Percentiles rank a stretch among this genome's conserved stretches.
phyloP scores from a whole-genome alignment of 202 grass and related monocot species.

The Bolboschoenoplectus hybrid region DNA sequence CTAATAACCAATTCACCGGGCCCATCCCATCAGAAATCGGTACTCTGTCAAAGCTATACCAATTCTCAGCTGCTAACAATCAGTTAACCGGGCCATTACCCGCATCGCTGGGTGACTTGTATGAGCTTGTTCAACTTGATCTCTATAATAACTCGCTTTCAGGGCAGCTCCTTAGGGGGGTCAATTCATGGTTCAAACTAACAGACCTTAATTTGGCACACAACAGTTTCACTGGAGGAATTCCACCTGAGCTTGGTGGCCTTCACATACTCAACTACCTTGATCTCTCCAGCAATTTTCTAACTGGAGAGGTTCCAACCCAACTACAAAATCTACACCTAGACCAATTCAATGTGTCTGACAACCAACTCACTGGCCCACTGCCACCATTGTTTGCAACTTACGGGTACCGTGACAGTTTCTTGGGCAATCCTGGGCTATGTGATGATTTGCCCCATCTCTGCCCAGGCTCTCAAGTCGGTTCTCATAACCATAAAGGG shows the following conservation, averaged over 20 bases:
- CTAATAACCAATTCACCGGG: constrained; percentile 59
- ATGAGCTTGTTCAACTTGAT: constrained; percentile 45
- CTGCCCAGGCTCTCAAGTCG: constrained; percentile 29
- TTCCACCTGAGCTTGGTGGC: constrained; percentile 58
- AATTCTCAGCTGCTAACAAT: constrained; percentile 56
- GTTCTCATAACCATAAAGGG: not conserved
- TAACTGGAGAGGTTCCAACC: constrained; percentile 59
- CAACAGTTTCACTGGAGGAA: constrained; percentile 52
- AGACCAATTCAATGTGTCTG: constrained; percentile 70
- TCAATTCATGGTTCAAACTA: constrained; percentile 60
- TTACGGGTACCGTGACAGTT: constrained; percentile 39
- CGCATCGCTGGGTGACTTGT: constrained; percentile 17
- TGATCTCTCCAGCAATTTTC: constrained; percentile 61
- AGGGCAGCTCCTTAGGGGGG: constrained; percentile 53
- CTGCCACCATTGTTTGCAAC: constrained; percentile 45
- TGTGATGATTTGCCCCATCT: constrained; percentile 42
- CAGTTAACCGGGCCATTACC: constrained; percentile 56
- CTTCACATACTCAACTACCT: constrained; percentile 73
- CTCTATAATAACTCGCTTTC: constrained; percentile 65
- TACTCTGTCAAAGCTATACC: constrained; percentile 40
- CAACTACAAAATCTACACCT: constrained; percentile 76
- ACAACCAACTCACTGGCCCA: constrained; percentile 59
- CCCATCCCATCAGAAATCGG: constrained; percentile 63
- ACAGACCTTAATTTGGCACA: constrained; percentile 48
- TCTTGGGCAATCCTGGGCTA: constrained; percentile 64